phyloP scores from a whole-genome alignment of 2,329 filamentous ascomycete genomes.

The Orbilia ellipsospora region DNA sequence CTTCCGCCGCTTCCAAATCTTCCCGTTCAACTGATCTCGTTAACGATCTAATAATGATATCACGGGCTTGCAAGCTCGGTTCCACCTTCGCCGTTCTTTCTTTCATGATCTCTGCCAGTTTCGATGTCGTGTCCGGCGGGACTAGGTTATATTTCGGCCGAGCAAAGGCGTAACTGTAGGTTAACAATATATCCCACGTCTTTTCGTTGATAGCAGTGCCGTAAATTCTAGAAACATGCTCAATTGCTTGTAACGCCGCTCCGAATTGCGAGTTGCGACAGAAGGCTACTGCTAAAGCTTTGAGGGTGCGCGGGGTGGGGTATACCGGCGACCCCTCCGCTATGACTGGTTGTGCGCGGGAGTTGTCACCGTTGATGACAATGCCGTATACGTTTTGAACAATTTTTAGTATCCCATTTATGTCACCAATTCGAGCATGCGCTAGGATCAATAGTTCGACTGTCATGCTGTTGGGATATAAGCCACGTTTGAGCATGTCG shows the following conservation, averaged over 20 bases:
- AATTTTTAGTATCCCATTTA: slow-evolving; percentile 27
- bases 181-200: slow-evolving; percentile 48
- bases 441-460: slow-evolving; percentile 44
- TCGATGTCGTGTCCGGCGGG: slow-evolving; percentile 19
- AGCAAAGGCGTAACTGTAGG: slow-evolving; percentile 48
- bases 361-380: slow-evolving; percentile 26
- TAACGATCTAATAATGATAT: slow-evolving; percentile 47
- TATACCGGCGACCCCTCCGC: slow-evolving; percentile 43
- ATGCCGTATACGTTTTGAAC: slow-evolving; percentile 47
- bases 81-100: slow-evolving; percentile 20
- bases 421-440: slow-evolving; percentile 30
- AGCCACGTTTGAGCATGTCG: slow-evolving; percentile 41
- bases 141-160: slow-evolving; percentile 44
- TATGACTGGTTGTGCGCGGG: slow-evolving; percentile 19
- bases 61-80: slow-evolving; percentile 41
- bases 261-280: slow-evolving; percentile 46
- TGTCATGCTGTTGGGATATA: slow-evolving; percentile 50
- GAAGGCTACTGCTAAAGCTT: slow-evolving; percentile 36
- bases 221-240: slow-evolving; percentile 32
- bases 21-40: slow-evolving; percentile 27
- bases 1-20: slow-evolving; percentile 33
- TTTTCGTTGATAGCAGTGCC: slow-evolving; percentile 35
- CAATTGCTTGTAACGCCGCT: slow-evolving; percentile 42
- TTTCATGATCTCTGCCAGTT: slow-evolving; percentile 34
- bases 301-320: slow-evolving; percentile 28